Evolutionary conservation across 1,284 basidiomycete species (phyloP), one percentile per base, ranked within the genome.

Genomic region (Lignosus rhinocerotis): DNA sequence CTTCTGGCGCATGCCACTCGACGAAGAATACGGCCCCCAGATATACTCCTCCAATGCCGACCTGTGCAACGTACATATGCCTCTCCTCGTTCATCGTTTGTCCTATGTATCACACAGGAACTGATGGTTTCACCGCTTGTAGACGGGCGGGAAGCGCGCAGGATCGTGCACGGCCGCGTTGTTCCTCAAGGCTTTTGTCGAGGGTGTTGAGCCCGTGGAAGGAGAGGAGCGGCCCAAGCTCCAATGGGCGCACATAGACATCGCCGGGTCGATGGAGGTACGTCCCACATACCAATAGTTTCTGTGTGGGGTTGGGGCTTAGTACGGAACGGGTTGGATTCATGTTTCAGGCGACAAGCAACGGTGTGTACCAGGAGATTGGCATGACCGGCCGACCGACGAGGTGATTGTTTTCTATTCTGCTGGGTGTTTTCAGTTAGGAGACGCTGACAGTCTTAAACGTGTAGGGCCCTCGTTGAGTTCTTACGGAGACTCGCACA

Each of bases 1-100:
- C 43, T 87, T 94, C 78, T 93, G 91, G 91, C 83, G 90, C 49
- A 87, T 93, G 87, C 93, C 86, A 39, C 79, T 96, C 59, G 86
- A 89, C 66, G 91, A 94, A 56, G 88, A 88, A 56, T 96, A 82
- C 67, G 84, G 84, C 2, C 81, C 85, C 17, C 91, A 92, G 71
- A 95, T 96, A 25, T 39, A 39, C 11, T 78, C 79, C 5, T 88
- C 85, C 34, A 93, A 93, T 68, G 90, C 92, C 9, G 93, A 95
- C 72, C 77, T 94, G 17, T 87, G 88, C 72, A 95, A 94, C 63
- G 88, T 91, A 67, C 44, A 80, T 75, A 16, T 14, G 49, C 36
- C 17, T 14, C n/a, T 36, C 10, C 43, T 41, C 4, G n/a, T 46
- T 34, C 34, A 46, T 11, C 12, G 19, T 8, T 47, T 41, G 44